These are phyloP conservation scores for Dictyostelium purpureum DNA, from an alignment of 78 protist genomes.

Conservation along the genomic window DNA sequence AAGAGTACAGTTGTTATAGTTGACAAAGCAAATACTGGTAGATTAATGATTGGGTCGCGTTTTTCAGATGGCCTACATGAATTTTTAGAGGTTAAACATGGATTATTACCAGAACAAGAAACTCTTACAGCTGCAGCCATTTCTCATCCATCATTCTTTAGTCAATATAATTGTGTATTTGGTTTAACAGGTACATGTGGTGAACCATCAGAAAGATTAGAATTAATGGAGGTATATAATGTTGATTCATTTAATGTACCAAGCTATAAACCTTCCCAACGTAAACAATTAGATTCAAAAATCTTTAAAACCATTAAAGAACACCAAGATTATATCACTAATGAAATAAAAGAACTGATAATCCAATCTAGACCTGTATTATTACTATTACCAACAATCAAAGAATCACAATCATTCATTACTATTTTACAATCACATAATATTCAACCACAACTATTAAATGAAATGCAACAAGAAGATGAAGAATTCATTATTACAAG, in stretches of 20 bases:
- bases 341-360: constrained; percentile 1
- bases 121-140: constrained; percentile 25
- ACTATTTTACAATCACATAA: not conserved
- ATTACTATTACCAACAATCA: constrained; percentile 6
- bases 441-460: not conserved
- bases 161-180: constrained; percentile 11
- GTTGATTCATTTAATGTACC: constrained; percentile 34
- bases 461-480: constrained; percentile 47
- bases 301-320: not conserved
- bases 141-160: constrained; percentile 59
- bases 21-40: constrained; percentile 35
- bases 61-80: constrained; percentile 35
- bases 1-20: constrained; percentile 17
- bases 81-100: constrained; percentile 51
- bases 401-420: not conserved
- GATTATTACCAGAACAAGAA: not conserved
- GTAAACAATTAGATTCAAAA: not conserved
- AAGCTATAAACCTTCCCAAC: constrained; percentile 17
- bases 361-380: constrained; percentile 13
- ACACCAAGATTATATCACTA: not conserved
- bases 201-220: constrained; percentile 14
- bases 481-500: constrained; percentile 17
- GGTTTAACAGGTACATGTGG: constrained; percentile 65
- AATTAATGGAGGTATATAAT: not conserved
- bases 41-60: constrained; percentile 42